phyloP scores from a whole-genome alignment of 1,139 yeast genomes.

The Kazachstania sp. region DNA sequence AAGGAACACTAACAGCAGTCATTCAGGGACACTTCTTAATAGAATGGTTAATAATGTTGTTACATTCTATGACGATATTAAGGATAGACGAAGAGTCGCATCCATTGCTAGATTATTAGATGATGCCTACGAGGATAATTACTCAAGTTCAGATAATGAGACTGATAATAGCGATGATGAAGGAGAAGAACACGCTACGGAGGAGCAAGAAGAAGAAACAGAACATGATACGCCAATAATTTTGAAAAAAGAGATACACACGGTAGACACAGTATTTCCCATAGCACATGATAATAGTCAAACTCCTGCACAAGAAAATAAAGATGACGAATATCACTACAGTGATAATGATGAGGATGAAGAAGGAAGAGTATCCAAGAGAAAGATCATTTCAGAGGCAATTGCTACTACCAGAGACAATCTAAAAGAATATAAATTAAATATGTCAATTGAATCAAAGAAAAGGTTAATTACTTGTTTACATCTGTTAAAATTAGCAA shows the following conservation, averaged over 20 bases:
- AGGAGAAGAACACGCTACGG: neutral
- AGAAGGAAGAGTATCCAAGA: slow-evolving; percentile 10
- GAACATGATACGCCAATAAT: too few relatives aligned
- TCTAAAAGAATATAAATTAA: slow-evolving; percentile 31
- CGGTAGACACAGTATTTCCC: too few relatives aligned
- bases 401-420: slow-evolving; percentile 26
- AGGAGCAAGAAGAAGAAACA: neutral
- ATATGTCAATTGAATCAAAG: slow-evolving; percentile 55
- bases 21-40: slow-evolving; percentile 8
- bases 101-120: slow-evolving; percentile 12
- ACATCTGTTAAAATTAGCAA: slow-evolving; percentile 66
- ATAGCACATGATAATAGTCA: neutral
- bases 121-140: slow-evolving; percentile 16
- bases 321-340: neutral
- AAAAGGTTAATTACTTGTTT: slow-evolving; percentile 65
- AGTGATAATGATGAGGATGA: neutral
- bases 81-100: slow-evolving; percentile 17
- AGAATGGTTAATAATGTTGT: slow-evolving; percentile 23
- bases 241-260: too few relatives aligned
- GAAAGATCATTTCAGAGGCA: slow-evolving; percentile 25
- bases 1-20: neutral
- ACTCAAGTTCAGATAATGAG: slow-evolving; percentile 10
- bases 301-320: slow-evolving; percentile 6
- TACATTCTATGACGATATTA: slow-evolving; percentile 25
- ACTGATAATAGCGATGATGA: slow-evolving; percentile 4